phyloP scores from a whole-genome alignment of 495 filamentous ascomycete genomes.

The Amniculicola lignicola region DNA sequence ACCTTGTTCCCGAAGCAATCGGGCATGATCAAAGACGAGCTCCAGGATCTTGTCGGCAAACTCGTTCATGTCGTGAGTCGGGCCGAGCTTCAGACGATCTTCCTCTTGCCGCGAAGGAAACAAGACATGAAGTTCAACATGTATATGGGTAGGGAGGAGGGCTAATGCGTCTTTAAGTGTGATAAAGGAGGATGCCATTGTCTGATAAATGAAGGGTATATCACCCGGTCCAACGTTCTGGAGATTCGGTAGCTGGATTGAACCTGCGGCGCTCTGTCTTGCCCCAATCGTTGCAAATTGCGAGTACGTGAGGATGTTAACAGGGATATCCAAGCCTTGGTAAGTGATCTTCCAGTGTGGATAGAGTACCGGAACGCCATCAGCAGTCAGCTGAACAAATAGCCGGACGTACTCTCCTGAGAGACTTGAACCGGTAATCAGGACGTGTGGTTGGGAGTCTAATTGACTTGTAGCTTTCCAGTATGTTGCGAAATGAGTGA shows the following conservation, averaged over 20 bases:
- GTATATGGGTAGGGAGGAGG: constrained; percentile 69
- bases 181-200: constrained; percentile 69
- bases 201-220: constrained; percentile 62
- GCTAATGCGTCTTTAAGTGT: constrained; percentile 71
- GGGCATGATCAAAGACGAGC: constrained; percentile 87
- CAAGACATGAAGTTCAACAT: constrained; percentile 82
- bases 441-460: constrained; percentile 73
- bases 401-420: constrained; percentile 90
- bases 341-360: constrained; percentile 76
- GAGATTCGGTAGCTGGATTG: constrained; percentile 48
- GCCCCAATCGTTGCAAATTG: constrained; percentile 70
- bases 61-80: constrained; percentile 76
- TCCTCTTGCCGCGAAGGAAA: constrained; percentile 76
- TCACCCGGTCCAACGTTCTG: constrained; percentile 49
- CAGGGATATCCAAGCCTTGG: constrained; percentile 72
- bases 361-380: constrained; percentile 82
- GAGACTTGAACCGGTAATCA: constrained; percentile 92
- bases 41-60: constrained; percentile 79
- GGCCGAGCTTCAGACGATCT: constrained; percentile 60
- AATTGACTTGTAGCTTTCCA: constrained; percentile 97
- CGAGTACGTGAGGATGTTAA: constrained; percentile 67
- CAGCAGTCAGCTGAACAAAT: constrained; percentile 84
- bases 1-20: constrained; percentile 62
- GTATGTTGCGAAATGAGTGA: constrained; percentile 96
- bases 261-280: constrained; percentile 40